Percentiles rank a stretch among this genome's conserved stretches.
Evolutionary conservation across 176 grass and related monocot genomes (phyloP).

Genomic region (Eleusine coracana): DNA sequence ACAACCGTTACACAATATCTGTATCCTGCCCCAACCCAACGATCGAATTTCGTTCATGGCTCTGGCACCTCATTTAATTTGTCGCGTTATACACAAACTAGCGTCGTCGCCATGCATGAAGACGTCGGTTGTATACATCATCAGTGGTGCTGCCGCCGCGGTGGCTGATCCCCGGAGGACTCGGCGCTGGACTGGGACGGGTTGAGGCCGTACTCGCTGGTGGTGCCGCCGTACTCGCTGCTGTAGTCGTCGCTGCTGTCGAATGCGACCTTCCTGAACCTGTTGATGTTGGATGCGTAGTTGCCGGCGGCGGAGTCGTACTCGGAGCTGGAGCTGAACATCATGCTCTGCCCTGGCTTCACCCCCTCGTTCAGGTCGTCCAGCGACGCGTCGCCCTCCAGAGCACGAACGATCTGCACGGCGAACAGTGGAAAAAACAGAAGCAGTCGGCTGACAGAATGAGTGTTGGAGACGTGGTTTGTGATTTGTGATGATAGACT

Average conservation of each 20-base stretch:
- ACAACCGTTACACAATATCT: background rate
- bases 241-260: constrained; percentile 72
- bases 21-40: background rate
- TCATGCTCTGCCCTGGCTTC: constrained; percentile 77
- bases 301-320: constrained; percentile 57
- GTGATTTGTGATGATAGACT: too few species aligned
- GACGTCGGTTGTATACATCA: background rate
- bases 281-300: constrained; percentile 65
- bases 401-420: constrained; percentile 71
- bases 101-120: background rate
- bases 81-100: background rate
- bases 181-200: constrained; percentile 53
- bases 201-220: constrained; percentile 62
- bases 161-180: constrained; percentile 43
- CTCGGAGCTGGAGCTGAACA: constrained; percentile 71
- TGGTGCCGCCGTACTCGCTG: constrained; percentile 67
- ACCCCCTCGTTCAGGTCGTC: constrained; percentile 90
- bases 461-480: background rate
- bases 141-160: constrained; percentile 24
- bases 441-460: background rate
- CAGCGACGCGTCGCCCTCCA: constrained; percentile 85
- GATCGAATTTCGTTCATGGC: background rate
- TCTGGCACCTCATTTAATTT: background rate
- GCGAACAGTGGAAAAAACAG: too few species aligned
- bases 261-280: constrained; percentile 67